Conservation (phyloP, 1,139 yeast genomes). For the Casaregolazyma lundiana region DNA sequence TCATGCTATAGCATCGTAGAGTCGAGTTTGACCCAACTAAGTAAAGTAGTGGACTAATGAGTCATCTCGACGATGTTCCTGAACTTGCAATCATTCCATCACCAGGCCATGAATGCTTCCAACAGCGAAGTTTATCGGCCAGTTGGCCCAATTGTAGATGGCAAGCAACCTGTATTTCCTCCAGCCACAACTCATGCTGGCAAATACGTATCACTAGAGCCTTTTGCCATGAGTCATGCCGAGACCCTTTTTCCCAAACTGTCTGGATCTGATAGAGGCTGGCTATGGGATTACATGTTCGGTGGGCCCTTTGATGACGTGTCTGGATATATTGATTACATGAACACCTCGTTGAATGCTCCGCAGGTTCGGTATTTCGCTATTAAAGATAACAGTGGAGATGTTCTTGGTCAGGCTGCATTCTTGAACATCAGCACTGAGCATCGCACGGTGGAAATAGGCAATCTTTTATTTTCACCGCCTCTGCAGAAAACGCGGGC, state of each 20-base stretch:
- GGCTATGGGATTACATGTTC: slow-evolving; percentile 23
- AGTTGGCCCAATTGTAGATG: slow-evolving; percentile 1
- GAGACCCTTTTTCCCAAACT: slow-evolving; percentile 17
- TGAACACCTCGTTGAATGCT: slow-evolving; percentile 7
- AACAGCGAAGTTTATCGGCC: slow-evolving; percentile 1
- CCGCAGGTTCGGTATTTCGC: slow-evolving; percentile 23
- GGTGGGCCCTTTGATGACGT: slow-evolving; percentile 18
- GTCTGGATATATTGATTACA: slow-evolving; percentile 14
- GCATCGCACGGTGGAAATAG: slow-evolving; percentile 30
- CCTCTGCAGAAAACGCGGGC: slow-evolving; percentile 27
- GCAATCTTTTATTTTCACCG: slow-evolving; percentile 28
- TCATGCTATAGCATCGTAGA: no score
- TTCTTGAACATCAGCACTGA: slow-evolving; percentile 26
- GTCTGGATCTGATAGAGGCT: slow-evolving; percentile 12
- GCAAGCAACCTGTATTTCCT: slow-evolving; percentile 11
- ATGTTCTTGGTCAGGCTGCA: slow-evolving; percentile 29
- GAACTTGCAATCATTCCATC: no score
- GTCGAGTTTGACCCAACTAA: no score
- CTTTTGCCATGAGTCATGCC: slow-evolving; percentile 16
- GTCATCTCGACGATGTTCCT: no score
- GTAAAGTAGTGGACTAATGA: no score
- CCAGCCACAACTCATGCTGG: slow-evolving; percentile 9
- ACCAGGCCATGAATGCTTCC: no score
- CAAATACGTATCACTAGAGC: slow-evolving; percentile 14
- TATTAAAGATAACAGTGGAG: slow-evolving; percentile 22